Conservation (phyloP, 345 rosid genomes). For the Arabidopsis suecica region DNA sequence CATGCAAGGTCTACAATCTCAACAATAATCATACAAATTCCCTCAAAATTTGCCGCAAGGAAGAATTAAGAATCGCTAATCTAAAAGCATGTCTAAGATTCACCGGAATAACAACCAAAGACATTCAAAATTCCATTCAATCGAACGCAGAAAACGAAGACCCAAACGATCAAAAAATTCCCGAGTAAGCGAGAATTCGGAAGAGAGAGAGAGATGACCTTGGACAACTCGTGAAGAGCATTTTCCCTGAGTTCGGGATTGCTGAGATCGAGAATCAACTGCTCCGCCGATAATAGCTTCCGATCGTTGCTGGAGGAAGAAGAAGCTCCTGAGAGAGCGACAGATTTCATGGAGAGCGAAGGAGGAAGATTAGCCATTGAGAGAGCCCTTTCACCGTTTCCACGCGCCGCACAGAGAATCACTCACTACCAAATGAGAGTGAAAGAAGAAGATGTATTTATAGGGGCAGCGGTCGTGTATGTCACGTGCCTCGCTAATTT, state of each 20-base stretch:
- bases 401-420: conserved; percentile 35
- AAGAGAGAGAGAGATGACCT: conserved; percentile 48
- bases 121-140: not conserved
- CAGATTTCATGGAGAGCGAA: conserved; percentile 53
- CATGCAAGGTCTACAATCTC: not conserved
- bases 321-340: conserved; percentile 49
- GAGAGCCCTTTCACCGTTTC: conserved; percentile 1
- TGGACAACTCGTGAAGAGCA: conserved; percentile 70
- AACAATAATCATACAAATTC: conserved; percentile 12
- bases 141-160: conserved; percentile 13
- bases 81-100: conserved; percentile 6
- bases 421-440: not conserved
- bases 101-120: not conserved
- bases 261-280: conserved; percentile 75
- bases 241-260: conserved; percentile 82
- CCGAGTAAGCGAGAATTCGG: not conserved
- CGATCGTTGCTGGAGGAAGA: conserved; percentile 57
- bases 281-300: conserved; percentile 69
- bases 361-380: conserved; percentile 71
- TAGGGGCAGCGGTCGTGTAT: not conserved
- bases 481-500: conserved; percentile 36
- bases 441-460: conserved; percentile 6
- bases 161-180: not conserved
- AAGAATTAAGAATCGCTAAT: not conserved
- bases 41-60: not conserved